phyloP scores from a whole-genome alignment of 2,329 filamentous ascomycete species.

The Periconia sp. region DNA sequence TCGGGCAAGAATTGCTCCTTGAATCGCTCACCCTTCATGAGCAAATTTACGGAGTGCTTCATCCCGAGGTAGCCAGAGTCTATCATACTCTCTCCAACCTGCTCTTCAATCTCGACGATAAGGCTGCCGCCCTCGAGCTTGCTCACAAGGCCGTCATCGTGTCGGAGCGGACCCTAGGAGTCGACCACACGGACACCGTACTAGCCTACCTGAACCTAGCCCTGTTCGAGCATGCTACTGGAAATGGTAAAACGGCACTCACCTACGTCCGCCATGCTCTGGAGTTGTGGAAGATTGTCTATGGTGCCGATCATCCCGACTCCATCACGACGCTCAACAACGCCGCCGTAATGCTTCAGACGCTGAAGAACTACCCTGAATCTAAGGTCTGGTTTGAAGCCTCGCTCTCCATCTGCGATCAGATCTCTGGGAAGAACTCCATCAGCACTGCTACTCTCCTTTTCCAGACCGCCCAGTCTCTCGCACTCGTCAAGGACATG shows the following conservation, averaged over 20 bases:
- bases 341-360: constrained; percentile 96
- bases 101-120: constrained; percentile 98
- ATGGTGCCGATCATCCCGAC: constrained; percentile 90
- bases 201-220: constrained; percentile 95
- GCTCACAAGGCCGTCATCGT: constrained; percentile 97
- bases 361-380: constrained; percentile 91
- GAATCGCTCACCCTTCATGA: constrained; percentile 96
- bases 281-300: constrained; percentile 96
- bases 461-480: constrained; percentile 95
- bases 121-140: constrained; percentile 91
- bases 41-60: constrained; percentile 97
- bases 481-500: constrained; percentile 93
- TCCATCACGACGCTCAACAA: constrained; percentile 99
- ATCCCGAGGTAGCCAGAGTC: constrained; percentile 92
- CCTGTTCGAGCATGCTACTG: constrained; percentile 89
- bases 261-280: constrained; percentile 90
- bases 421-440: constrained; percentile 85
- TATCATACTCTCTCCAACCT: constrained; percentile 96
- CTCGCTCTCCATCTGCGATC: constrained; percentile 85
- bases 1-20: constrained; percentile 93
- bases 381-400: constrained; percentile 97
- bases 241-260: constrained; percentile 87
- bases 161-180: constrained; percentile 88
- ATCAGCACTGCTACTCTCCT: constrained; percentile 93
- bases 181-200: constrained; percentile 93